phyloP scores from a whole-genome alignment of 371 early-diverging fungal species.

The Quaeritorhiza haematococci region DNA sequence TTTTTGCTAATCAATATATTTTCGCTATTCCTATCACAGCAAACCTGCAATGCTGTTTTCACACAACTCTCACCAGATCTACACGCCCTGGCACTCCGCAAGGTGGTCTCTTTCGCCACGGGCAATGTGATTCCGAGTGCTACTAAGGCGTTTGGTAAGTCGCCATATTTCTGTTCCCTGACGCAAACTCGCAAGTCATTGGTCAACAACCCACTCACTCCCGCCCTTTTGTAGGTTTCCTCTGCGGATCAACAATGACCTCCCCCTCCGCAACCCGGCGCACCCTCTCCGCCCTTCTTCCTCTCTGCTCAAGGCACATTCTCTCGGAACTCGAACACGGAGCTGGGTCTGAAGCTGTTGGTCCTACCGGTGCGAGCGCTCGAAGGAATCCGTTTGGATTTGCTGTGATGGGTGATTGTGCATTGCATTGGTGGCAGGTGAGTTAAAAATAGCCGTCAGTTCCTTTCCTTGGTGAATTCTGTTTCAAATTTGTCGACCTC shows the following conservation, averaged over 20 bases:
- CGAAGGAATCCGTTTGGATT: slow-evolving; percentile 46
- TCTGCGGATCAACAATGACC: too few relatives aligned
- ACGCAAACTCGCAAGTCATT: too few relatives aligned
- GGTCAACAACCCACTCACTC: too few relatives aligned
- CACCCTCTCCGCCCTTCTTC: slow-evolving; percentile 55
- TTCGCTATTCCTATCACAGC: slow-evolving; percentile 27
- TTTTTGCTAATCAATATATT: slow-evolving; percentile 3
- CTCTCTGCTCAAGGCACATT: slow-evolving; percentile 56
- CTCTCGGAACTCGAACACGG: slow-evolving; percentile 64
- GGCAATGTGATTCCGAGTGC: slow-evolving; percentile 64
- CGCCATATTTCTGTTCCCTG: too few relatives aligned
- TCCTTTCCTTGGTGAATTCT: too few relatives aligned
- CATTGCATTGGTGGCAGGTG: slow-evolving; percentile 79
- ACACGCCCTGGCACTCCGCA: slow-evolving; percentile 54
- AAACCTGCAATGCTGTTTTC: slow-evolving; percentile 61
- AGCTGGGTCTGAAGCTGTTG: slow-evolving; percentile 51
- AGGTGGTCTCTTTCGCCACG: slow-evolving; percentile 57
- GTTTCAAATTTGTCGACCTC: too few relatives aligned
- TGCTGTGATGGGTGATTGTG: slow-evolving; percentile 53
- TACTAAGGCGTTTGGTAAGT: slow-evolving; percentile 60
- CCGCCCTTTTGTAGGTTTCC: too few relatives aligned
- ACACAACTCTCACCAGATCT: slow-evolving; percentile 61
- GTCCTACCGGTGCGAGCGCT: slow-evolving; percentile 47
- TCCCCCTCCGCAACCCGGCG: too few relatives aligned
- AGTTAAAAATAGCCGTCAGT: too few relatives aligned